Conservation (phyloP, 2,329 filamentous ascomycete genomes). For the Aciculosporium take region DNA sequence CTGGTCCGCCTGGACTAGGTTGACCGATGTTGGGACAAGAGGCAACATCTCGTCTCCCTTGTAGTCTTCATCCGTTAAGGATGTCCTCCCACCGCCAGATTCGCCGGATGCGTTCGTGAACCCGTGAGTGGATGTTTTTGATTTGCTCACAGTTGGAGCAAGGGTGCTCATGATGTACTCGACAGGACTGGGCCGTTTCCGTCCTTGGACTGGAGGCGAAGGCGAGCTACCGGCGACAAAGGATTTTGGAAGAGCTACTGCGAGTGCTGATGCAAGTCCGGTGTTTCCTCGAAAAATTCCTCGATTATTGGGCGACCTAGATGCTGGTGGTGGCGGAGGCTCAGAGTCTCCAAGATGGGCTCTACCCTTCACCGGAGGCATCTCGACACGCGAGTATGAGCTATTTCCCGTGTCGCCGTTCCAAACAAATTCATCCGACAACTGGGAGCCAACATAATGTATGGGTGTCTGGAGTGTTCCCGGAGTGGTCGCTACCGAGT, state of each 20-base stretch:
- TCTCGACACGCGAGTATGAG: constrained; percentile 49
- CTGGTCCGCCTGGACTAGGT: constrained; percentile 44
- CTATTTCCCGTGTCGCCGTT: constrained; percentile 38
- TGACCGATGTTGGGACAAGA: constrained; percentile 36
- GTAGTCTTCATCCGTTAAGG: constrained; percentile 39
- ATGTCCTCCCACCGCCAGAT: constrained; percentile 33
- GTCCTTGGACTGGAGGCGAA: constrained; percentile 28
- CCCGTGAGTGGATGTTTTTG: constrained; percentile 28
- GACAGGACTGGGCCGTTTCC: constrained; percentile 46
- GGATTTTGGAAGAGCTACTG: constrained; percentile 38
- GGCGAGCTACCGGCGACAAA: constrained; percentile 25
- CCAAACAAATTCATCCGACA: constrained; percentile 41
- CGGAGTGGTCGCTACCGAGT: constrained; percentile 42
- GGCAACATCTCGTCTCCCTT: constrained; percentile 31
- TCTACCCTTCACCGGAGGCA: constrained; percentile 37
- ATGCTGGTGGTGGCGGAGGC: constrained; percentile 37
- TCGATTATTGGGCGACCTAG: constrained; percentile 44
- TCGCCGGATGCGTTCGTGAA: constrained; percentile 31
- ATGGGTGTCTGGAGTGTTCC: constrained; percentile 42
- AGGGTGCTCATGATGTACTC: constrained; percentile 44
- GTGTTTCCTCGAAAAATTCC: constrained; percentile 39
- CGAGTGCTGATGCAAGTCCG: constrained; percentile 40
- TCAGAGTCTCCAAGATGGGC: constrained; percentile 32
- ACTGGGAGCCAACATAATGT: constrained; percentile 38
- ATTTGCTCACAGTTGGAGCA: constrained; percentile 31